Conservation (phyloP, 352 stramenopile genomes). For the Pythium insidiosum region DNA sequence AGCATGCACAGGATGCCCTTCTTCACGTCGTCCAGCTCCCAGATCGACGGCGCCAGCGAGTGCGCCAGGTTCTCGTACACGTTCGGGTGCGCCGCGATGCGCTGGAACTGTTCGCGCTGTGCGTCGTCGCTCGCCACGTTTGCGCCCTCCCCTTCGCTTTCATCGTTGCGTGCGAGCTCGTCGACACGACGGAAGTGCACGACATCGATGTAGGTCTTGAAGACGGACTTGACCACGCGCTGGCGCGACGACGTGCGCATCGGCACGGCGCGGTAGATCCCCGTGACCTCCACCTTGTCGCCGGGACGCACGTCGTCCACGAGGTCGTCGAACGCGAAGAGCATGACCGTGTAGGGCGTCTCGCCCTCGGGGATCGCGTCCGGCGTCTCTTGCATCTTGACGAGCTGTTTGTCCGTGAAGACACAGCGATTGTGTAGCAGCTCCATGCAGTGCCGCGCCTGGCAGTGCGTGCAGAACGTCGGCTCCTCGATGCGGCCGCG, state of each 20-base stretch:
- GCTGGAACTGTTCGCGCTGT: constrained; percentile 67
- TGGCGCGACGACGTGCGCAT: constrained; percentile 91
- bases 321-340: constrained; percentile 98
- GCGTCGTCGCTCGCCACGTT: too few species aligned
- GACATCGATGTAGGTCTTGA: constrained; percentile 99
- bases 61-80: constrained; percentile 80
- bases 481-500: constrained; percentile 95
- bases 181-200: constrained; percentile 95
- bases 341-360: constrained; percentile 95
- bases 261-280: constrained; percentile 95
- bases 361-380: constrained; percentile 98
- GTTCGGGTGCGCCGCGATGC: constrained; percentile 69
- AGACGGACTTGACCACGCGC: constrained; percentile 94
- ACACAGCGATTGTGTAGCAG: constrained; percentile 97
- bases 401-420: constrained; percentile 98
- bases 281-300: constrained; percentile 95
- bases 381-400: constrained; percentile 97
- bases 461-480: constrained; percentile 82
- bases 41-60: constrained; percentile 79
- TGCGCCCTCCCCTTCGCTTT: too few species aligned
- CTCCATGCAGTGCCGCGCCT: constrained; percentile 90
- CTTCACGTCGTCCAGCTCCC: constrained; percentile 99
- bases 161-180: constrained; percentile 44
- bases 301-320: constrained; percentile 96
- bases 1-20: constrained; percentile 98